These are phyloP conservation scores for Hypoxylon fragiforme DNA, from an alignment of 495 filamentous ascomycete genomes.

Conservation along the genomic window DNA sequence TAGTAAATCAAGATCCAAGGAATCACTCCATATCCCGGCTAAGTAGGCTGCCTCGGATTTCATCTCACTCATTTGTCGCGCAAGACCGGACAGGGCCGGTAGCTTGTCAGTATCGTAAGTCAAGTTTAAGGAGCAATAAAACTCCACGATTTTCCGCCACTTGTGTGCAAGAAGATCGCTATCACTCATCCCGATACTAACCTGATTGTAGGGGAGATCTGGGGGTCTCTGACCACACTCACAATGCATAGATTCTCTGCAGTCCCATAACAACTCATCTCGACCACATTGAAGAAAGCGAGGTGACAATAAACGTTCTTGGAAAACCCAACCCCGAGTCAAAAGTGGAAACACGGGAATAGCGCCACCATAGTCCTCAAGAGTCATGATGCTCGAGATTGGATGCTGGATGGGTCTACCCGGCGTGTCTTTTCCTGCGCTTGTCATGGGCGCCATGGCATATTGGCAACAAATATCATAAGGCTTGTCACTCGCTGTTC, in stretches of 20 bases:
- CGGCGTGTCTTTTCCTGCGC: neutral
- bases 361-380: constrained; percentile 1
- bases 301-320: constrained; percentile 24
- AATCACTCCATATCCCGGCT: constrained; percentile 12
- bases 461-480: constrained; percentile 5
- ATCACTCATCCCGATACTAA: neutral
- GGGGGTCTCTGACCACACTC: constrained; percentile 8
- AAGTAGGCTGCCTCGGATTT: constrained; percentile 5
- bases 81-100: constrained; percentile 23
- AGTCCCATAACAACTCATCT: constrained; percentile 29
- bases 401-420: neutral
- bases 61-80: constrained; percentile 6
- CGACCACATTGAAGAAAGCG: constrained; percentile 26
- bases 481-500: neutral
- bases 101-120: constrained; percentile 11
- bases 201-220: constrained; percentile 6
- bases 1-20: constrained; percentile 6
- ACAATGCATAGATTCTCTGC: constrained; percentile 14
- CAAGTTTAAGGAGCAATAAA: constrained; percentile 7
- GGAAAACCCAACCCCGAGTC: constrained; percentile 26
- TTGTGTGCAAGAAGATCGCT: constrained; percentile 1
- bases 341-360: constrained; percentile 6
- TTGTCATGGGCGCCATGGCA: neutral
- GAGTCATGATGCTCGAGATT: neutral
- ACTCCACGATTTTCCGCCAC: constrained; percentile 10